A percentile compares a stretch with the other conserved stretches of the same genome.
phyloP scores from a whole-genome alignment of 139 green algal species.

The Chlorella sp. region DNA sequence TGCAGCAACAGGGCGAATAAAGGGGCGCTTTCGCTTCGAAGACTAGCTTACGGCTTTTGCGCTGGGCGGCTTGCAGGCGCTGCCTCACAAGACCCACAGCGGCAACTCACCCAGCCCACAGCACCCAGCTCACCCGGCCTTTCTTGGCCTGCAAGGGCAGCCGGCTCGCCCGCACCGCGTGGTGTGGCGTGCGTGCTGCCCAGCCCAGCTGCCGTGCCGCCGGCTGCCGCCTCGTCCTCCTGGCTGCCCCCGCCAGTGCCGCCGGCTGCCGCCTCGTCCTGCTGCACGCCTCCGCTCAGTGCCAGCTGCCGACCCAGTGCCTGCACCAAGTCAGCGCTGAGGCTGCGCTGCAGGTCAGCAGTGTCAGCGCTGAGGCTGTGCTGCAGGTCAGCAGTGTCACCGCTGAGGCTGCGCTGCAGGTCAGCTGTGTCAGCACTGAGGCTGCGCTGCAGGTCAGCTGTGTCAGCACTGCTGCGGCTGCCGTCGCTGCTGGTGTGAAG shows the following conservation, averaged over 20 bases:
- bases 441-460: background rate
- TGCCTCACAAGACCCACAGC: background rate
- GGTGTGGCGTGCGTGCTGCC: background rate
- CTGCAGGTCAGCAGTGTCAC: background rate
- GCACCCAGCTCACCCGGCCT: background rate
- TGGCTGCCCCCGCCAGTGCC: background rate
- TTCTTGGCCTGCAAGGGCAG: background rate
- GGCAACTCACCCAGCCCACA: too few relatives aligned
- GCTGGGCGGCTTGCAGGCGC: background rate
- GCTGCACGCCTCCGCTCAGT: background rate
- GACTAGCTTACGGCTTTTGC: background rate
- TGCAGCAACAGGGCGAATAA: background rate
- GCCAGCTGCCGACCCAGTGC: background rate
- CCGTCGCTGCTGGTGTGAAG: background rate
- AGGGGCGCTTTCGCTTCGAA: background rate
- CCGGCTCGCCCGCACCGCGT: background rate
- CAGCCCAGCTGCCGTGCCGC: background rate
- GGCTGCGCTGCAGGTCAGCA: slow-evolving; percentile 1
- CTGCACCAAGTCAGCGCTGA: background rate
- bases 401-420: slow-evolving; percentile 3
- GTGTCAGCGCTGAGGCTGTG: background rate
- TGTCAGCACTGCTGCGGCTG: background rate
- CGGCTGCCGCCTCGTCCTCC: background rate
- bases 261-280: background rate
- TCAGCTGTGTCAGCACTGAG: slow-evolving; percentile 1